Evolutionary conservation across 176 grass and related monocot species (phyloP), one percentile per base, ranked within the genome.

Genomic region (Canna indica): DNA sequence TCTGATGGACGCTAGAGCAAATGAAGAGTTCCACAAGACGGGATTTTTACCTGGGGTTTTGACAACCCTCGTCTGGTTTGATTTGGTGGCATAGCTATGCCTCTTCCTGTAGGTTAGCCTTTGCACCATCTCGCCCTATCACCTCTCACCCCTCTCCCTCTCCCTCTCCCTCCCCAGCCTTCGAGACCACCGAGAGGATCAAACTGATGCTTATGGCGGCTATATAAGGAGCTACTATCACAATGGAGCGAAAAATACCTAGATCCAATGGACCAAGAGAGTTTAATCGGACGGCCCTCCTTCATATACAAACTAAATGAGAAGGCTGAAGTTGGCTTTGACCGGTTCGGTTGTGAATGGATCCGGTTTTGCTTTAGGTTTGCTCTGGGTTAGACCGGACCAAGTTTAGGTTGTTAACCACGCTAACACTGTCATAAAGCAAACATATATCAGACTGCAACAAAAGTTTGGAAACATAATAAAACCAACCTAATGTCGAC

Each of bases 31-130:
- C 24, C 3, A 3, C 52, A 56, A 28, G 17, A 25, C 60, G 47
- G 6, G 28, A 47, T n/a, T 60, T 59, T 68, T 65, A 91, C 91
- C 91, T 73, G 88, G 91, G 65, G 91, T 96, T 81, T 96, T 96
- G 52, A 96, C 91, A 67, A 96, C 91, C 83, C 91, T 72, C 32
- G 88, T 96, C 79, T 91, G 91, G 80, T 96, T 96, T 67, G 91
- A 96, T 77, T 91, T 96, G 53, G 91, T 96, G 80, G 91, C 91
- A 76, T 91, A 96, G 88, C 91, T 91, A 58, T 96, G 91, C 77
- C 91, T 61, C 85, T 91, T 96, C 45, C 91, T 80, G 74, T 96
- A 91, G 36, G 88, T 96, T 75, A 96, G 82, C 5, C 91, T 88
- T 48, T 91, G 88, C 75, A 88, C 91, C 91, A 96, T 91, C 68